Conservation (phyloP, 768 basidiomycete genomes). For the Cytidiella melzeri region DNA sequence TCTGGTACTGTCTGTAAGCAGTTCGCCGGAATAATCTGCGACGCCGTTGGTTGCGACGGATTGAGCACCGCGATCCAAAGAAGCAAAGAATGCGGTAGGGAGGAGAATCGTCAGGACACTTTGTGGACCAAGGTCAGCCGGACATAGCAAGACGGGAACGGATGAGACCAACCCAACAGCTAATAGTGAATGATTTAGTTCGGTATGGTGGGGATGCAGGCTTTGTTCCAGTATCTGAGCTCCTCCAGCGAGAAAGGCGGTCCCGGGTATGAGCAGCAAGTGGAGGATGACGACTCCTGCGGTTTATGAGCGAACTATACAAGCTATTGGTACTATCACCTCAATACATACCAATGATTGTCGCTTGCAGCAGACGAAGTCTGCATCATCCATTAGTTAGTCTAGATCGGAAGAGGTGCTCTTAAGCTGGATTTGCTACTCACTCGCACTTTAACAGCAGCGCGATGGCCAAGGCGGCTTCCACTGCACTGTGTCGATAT, state of each 20-base stretch:
- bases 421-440: conserved; percentile 23
- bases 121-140: not conserved
- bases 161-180: conserved; percentile 54
- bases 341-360: conserved; percentile 62
- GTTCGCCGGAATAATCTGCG: conserved; percentile 14
- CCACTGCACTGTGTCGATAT: conserved; percentile 44
- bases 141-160: too few relatives aligned
- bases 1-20: conserved; percentile 40
- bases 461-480: conserved; percentile 66
- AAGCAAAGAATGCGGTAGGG: conserved; percentile 64
- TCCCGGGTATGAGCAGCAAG: conserved; percentile 64
- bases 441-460: conserved; percentile 67
- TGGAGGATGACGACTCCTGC: conserved; percentile 69
- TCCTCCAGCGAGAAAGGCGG: conserved; percentile 66
- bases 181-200: conserved; percentile 65
- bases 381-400: conserved; percentile 25
- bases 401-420: not conserved
- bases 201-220: conserved; percentile 55
- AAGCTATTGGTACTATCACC: too few relatives aligned
- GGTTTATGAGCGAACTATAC: conserved; percentile 7
- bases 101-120: conserved; percentile 60
- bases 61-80: conserved; percentile 35
- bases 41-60: conserved; percentile 14
- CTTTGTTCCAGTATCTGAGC: conserved; percentile 62
- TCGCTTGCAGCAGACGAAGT: conserved; percentile 59